Base-by-base conservation (phyloP, 2,329 filamentous ascomycete genomes). In the Geosmithia morbida region DNA sequence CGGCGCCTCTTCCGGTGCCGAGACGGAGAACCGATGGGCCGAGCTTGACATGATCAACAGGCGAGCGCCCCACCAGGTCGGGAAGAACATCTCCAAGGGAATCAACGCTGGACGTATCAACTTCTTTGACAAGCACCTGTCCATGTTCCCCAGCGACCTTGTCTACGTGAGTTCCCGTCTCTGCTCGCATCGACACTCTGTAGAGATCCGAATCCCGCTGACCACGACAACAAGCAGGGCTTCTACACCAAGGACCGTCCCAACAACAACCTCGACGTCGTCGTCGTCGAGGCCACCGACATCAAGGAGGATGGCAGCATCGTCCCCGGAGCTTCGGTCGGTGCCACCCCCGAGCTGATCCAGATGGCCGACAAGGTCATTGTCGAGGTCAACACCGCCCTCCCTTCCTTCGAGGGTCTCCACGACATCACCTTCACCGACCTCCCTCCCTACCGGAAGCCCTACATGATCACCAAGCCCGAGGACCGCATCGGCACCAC, bases 1-100 rank as follows among this genome's bases (percentile, higher is more conserved):
- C 10, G 88, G 87, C 47, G 87, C 87, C n/a, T 90, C 85, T 5
- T 88, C 85, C 16, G 87, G 87, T 39, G 84, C 87, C 17, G 87
- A 92, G 68, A 94, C 87, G 0, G 87, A 94, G 70, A 92, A 92
- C 65, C 75, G 87, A 64, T 94, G 88, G 88, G 87, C 88, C n/a
- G 66, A 70, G 4, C 70, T 90, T 52, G 83, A 94, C 66, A 94
- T 94, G 87, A 94, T 94, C 57, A 83, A 90, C 68, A 75, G 87
- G 49, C 77, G 87, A 48, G 77, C 79, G 55, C 87, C 87, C 48
- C 87, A 94, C 67, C 87, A 94, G 62, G 87, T 94, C 51, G 87
- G 87, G 60, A 94, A 94, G 70, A 76, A 85, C 50, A 94, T 94
- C 54, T 79, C 87, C 51, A 90, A 87, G 70, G 87, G 87, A 10